A percentile compares a stretch with the other conserved stretches of the same genome.
These are phyloP conservation scores for Salvia splendens DNA, from an alignment of 257 asterid species.

Conservation along the genomic window DNA sequence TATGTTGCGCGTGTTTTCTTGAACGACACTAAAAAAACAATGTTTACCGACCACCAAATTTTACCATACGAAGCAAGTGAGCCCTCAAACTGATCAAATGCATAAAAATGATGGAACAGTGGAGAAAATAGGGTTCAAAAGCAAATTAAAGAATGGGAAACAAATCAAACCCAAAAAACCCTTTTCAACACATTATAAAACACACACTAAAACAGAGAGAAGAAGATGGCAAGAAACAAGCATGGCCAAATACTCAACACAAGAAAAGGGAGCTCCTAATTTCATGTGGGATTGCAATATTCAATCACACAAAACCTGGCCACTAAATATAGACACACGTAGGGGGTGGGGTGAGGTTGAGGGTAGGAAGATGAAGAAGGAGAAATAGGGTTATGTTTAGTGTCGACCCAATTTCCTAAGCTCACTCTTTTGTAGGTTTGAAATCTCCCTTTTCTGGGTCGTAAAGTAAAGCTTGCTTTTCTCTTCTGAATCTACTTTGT, in stretches of 20 bases:
- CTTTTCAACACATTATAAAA: constrained; percentile 25
- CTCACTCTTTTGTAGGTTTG: constrained; percentile 43
- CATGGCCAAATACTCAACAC: constrained; percentile 35
- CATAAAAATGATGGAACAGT: constrained; percentile 36
- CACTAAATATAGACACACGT: constrained; percentile 60
- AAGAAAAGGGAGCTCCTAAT: constrained; percentile 33
- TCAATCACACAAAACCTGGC: constrained; percentile 33
- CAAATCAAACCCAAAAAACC: constrained; percentile 36
- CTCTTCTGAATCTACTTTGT: constrained; percentile 82
- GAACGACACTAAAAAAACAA: too few relatives aligned
- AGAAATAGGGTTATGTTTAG: constrained; percentile 31
- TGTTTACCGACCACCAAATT: too few relatives aligned
- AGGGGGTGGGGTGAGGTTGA: background rate
- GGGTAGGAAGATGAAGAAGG: constrained; percentile 12
- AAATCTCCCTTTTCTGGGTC: constrained; percentile 78
- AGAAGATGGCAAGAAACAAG: constrained; percentile 40
- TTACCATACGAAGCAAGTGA: background rate
- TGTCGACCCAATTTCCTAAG: constrained; percentile 63
- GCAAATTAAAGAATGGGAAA: constrained; percentile 13
- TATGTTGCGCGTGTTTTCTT: background rate
- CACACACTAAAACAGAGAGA: background rate
- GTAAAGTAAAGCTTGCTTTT: constrained; percentile 76
- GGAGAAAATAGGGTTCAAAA: constrained; percentile 45
- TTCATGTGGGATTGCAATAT: constrained; percentile 44
- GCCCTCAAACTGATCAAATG: constrained; percentile 12